A percentile compares a stretch with the other conserved stretches of the same genome.
Conservation (phyloP, 257 asterid genomes). For the Nicotiana tabacum region DNA sequence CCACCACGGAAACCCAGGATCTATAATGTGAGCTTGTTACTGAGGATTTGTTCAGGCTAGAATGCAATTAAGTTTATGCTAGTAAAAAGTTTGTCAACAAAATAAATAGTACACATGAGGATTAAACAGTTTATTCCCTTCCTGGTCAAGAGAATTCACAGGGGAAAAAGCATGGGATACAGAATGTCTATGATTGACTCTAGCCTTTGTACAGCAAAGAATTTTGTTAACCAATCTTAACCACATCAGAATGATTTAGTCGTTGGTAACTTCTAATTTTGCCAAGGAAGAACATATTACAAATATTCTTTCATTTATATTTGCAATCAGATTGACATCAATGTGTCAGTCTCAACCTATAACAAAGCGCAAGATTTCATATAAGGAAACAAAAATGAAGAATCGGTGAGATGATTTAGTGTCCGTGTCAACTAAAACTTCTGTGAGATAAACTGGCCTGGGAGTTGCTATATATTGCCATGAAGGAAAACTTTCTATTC, state of each 20-base stretch:
- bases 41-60: neutral
- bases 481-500: neutral
- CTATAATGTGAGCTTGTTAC: neutral
- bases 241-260: neutral
- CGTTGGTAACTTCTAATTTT: slow-evolving; percentile 1
- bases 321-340: neutral
- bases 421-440: neutral
- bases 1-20: neutral
- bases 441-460: neutral
- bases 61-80: neutral
- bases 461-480: neutral
- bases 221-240: neutral
- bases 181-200: neutral
- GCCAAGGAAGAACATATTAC: neutral
- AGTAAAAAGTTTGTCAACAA: neutral
- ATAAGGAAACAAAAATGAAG: neutral
- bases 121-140: neutral
- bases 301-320: neutral
- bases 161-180: neutral
- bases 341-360: neutral
- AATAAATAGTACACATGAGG: neutral
- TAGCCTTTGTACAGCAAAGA: neutral
- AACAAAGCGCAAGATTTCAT: neutral
- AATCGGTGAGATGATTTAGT: neutral
- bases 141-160: neutral